Conservation (phyloP, 257 asterid species). For the Solanum sejunctum region DNA sequence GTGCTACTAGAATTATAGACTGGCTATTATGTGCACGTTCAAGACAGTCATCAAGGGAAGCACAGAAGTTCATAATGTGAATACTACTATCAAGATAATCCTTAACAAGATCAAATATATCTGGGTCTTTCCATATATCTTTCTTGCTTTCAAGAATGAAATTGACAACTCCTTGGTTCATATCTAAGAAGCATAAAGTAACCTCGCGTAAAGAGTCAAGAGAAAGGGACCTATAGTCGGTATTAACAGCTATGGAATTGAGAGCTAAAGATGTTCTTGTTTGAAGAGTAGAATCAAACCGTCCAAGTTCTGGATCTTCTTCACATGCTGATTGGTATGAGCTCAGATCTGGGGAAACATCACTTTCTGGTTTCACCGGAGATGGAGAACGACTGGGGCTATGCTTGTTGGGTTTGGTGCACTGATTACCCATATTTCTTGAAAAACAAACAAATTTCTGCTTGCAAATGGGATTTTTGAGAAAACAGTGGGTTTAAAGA, state of each 20-base stretch:
- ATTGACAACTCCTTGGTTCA: slow-evolving; percentile 62
- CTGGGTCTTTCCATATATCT: slow-evolving; percentile 62
- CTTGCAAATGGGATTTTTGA: neutral
- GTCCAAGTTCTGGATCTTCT: slow-evolving; percentile 61
- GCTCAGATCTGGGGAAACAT: slow-evolving; percentile 32
- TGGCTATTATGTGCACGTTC: slow-evolving; percentile 56
- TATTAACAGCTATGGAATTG: slow-evolving; percentile 61
- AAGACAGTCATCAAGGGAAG: slow-evolving; percentile 55
- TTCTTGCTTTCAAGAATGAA: slow-evolving; percentile 47
- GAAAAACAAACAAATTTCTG: neutral
- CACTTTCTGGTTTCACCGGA: slow-evolving; percentile 1
- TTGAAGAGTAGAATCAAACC: slow-evolving; percentile 54
- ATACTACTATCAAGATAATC: slow-evolving; percentile 77
- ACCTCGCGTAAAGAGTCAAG: slow-evolving; percentile 74
- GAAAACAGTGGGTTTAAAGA: neutral
- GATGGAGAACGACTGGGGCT: slow-evolving; percentile 3
- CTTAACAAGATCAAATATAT: slow-evolving; percentile 63
- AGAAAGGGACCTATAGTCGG: slow-evolving; percentile 55
- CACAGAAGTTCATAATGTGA: slow-evolving; percentile 63
- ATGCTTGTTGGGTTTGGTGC: slow-evolving; percentile 23
- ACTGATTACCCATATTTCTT: slow-evolving; percentile 42
- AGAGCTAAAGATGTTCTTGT: slow-evolving; percentile 63
- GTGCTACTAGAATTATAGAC: slow-evolving; percentile 46
- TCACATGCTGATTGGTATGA: slow-evolving; percentile 81
- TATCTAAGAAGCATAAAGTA: slow-evolving; percentile 58